phyloP scores from a whole-genome alignment of 805 yeast genomes.

The Kazachstania bromeliacearum region DNA sequence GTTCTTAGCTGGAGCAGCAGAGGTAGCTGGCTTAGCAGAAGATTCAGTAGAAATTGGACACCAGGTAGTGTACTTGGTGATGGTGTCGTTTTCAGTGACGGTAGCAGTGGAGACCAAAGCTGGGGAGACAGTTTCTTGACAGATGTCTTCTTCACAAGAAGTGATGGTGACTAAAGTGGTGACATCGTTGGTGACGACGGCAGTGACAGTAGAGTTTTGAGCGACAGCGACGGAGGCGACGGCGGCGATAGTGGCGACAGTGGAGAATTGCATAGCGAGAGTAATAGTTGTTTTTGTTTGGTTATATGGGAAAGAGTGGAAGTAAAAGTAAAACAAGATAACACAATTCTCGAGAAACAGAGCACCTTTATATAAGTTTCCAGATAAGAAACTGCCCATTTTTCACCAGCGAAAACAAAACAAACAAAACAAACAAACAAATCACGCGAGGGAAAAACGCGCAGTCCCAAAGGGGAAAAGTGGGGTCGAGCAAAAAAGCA shows the following conservation, averaged over 20 bases:
- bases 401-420: not conserved
- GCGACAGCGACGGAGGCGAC: conserved; percentile 28
- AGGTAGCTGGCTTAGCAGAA: conserved; percentile 21
- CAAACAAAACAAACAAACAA: not conserved
- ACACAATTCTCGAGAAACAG: not conserved
- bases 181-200: conserved; percentile 12
- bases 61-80: conserved; percentile 26
- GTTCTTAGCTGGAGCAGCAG: conserved; percentile 15
- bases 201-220: conserved; percentile 22
- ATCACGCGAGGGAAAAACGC: not conserved
- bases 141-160: conserved; percentile 27
- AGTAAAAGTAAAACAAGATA: not conserved
- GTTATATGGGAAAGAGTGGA: not conserved
- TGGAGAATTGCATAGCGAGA: conserved; percentile 32
- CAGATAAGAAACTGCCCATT: not conserved
- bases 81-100: conserved; percentile 21
- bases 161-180: conserved; percentile 32
- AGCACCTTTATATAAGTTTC: conserved; percentile 3
- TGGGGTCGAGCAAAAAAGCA: too few relatives aligned
- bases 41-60: conserved; percentile 26
- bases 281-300: not conserved
- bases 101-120: conserved; percentile 32
- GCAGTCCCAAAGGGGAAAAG: conserved; percentile 1
- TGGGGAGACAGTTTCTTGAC: conserved; percentile 27
- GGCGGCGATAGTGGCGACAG: conserved; percentile 32